Evolutionary conservation across 257 asterid species (phyloP), one percentile per base, ranked within the genome.

Genomic region (Przewalskia tangutica): DNA sequence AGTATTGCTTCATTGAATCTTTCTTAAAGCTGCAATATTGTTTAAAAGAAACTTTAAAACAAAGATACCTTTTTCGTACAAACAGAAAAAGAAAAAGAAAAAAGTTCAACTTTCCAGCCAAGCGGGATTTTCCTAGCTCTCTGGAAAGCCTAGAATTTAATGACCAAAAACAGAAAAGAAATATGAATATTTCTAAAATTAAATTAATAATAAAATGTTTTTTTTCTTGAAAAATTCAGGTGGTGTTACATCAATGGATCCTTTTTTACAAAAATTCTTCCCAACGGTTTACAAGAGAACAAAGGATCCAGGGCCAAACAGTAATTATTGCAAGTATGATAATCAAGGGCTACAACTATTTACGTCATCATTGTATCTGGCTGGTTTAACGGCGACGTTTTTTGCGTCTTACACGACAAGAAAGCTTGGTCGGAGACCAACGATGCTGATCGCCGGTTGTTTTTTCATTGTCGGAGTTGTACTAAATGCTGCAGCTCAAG

Each of bases 331-430:
- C 92, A 92, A 90, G 87, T 95, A 95, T 60, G 98, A 95, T 55
- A 93, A 95, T 67, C 91, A 95, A 83, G 98, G 97, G 7, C 83
- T 95, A 2, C 98, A 95, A 16, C 63, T 95, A 32, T 95, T 95
- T 89, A 95, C 98, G 53, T 95, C 98, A 3, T 95, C 98, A 1
- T 85, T 95, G 1, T 95, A 95, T 82, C 50, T 95, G 55, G 98
- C 98, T 3, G 98, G 97, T 17, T 80, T 95, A 73, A 91, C 92
- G 2, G 86, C 98, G 0, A 95, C 98, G 0, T 95, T 95, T 88
- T 93, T 93, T 54, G 98, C 98, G 14, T 95, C 98, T 1, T 93
- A 92, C 89, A 93, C 98, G 0, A 93, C 98, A 4, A 90, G 97
- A 81, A 86, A 7, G 65, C 90, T 93, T 1, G 98, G 98, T 0